A percentile compares a stretch with the other conserved stretches of the same genome.
These are phyloP conservation scores for Lanmaoa rubissima DNA, from an alignment of 768 basidiomycete genomes.

Conservation along the genomic window DNA sequence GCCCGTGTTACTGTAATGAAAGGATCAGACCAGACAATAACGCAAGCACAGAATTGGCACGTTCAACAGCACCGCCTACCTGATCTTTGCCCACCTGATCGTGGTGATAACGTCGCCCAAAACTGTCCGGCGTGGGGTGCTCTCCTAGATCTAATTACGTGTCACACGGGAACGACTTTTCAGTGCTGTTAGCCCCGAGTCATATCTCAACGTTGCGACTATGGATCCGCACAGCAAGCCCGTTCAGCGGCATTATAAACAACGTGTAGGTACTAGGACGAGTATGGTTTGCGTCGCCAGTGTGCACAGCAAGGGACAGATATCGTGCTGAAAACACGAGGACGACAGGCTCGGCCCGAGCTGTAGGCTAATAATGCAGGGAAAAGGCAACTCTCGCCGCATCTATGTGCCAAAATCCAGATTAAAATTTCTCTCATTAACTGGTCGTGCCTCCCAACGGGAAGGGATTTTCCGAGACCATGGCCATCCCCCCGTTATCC, in stretches of 20 bases:
- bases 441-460: constrained; percentile 1
- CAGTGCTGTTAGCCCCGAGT: too few relatives aligned
- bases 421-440: too few relatives aligned
- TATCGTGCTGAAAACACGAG: constrained; percentile 30
- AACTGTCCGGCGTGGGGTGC: neutral
- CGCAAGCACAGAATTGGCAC: constrained; percentile 1
- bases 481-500: constrained; percentile 15
- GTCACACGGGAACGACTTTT: neutral
- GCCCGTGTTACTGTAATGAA: neutral
- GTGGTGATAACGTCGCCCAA: neutral
- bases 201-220: neutral
- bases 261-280: constrained; percentile 5
- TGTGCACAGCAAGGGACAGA: constrained; percentile 11
- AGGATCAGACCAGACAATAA: neutral
- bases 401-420: too few relatives aligned
- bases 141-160: neutral
- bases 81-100: neutral
- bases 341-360: constrained; percentile 21
- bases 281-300: neutral
- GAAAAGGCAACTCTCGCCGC: neutral
- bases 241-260: constrained; percentile 1
- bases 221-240: constrained; percentile 4
- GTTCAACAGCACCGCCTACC: constrained; percentile 1
- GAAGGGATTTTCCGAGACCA: constrained; percentile 14
- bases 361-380: neutral